A percentile compares a stretch with the other conserved stretches of the same genome.
Conservation (phyloP, 495 filamentous ascomycete genomes). For the Penicillium chermesinum region DNA sequence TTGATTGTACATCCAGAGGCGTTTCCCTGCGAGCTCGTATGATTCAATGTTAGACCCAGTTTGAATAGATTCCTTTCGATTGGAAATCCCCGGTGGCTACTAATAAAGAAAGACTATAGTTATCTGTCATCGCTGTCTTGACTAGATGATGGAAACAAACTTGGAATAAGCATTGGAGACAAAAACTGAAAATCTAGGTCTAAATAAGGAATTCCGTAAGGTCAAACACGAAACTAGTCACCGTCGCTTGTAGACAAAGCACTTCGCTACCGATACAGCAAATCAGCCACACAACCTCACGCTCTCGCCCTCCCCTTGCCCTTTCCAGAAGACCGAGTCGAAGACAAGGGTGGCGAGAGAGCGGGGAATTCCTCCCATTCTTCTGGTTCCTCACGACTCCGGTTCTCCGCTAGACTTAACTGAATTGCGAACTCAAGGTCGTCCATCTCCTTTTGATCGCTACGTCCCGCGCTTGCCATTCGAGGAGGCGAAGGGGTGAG, state of each 20-base stretch:
- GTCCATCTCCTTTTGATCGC: slow-evolving; percentile 51
- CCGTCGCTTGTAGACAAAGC: neutral
- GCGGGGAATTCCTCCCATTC: slow-evolving; percentile 56
- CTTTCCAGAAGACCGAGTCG: slow-evolving; percentile 37
- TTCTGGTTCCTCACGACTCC: slow-evolving; percentile 41
- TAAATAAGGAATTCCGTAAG: neutral
- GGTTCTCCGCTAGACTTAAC: slow-evolving; percentile 77
- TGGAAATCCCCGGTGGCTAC: neutral
- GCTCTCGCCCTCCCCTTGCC: slow-evolving; percentile 44
- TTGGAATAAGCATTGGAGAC: too few species aligned
- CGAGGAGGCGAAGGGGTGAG: slow-evolving; percentile 15
- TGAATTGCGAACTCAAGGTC: slow-evolving; percentile 82
- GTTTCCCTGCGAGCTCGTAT: too few species aligned
- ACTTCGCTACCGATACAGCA: neutral
- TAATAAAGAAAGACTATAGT: neutral
- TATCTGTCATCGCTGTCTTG: too few species aligned
- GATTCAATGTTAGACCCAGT: too few species aligned
- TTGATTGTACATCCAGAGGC: neutral
- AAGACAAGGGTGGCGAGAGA: slow-evolving; percentile 41
- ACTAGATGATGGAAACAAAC: neutral
- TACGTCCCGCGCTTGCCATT: slow-evolving; percentile 29
- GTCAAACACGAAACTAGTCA: neutral
- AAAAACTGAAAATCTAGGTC: slow-evolving; percentile 1
- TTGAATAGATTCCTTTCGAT: neutral
- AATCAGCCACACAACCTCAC: neutral